Evolutionary conservation across 495 filamentous ascomycete genomes (phyloP).

Genomic region (Talaromyces nanjingensis): DNA sequence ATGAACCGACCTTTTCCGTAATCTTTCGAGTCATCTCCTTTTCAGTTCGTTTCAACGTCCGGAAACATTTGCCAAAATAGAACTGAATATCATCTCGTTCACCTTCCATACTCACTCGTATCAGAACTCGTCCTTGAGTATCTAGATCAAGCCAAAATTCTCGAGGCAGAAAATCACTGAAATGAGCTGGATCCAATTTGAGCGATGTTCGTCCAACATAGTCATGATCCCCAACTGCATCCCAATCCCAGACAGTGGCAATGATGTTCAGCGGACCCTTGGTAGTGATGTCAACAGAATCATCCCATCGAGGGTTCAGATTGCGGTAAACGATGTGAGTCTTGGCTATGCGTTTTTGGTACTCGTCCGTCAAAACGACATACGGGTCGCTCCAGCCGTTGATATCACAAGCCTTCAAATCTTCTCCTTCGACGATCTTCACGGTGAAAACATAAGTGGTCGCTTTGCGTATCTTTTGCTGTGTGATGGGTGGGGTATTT

Average conservation of each 20-base stretch:
- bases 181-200: conserved; percentile 91
- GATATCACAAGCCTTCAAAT: conserved; percentile 94
- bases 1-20: conserved; percentile 76
- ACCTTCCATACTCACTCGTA: conserved; percentile 96
- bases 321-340: conserved; percentile 87
- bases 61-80: conserved; percentile 95
- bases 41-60: conserved; percentile 89
- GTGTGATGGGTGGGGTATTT: conserved; percentile 49
- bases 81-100: conserved; percentile 98
- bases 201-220: conserved; percentile 91
- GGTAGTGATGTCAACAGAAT: conserved; percentile 92
- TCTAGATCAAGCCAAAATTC: conserved; percentile 98
- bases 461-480: conserved; percentile 49
- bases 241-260: conserved; percentile 98
- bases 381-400: conserved; percentile 94
- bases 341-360: conserved; percentile 94
- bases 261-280: conserved; percentile 88
- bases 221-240: conserved; percentile 94
- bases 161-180: conserved; percentile 87
- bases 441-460: conserved; percentile 96
- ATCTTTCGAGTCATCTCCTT: conserved; percentile 97
- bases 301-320: conserved; percentile 96
- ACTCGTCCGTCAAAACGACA: conserved; percentile 93
- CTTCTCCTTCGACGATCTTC: conserved; percentile 98
- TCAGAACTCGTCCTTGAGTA: conserved; percentile 82